Percentiles rank a stretch among this genome's conserved stretches.
Evolutionary conservation across 148 eudicot genomes (phyloP).

Genomic region (Chenopodium album): DNA sequence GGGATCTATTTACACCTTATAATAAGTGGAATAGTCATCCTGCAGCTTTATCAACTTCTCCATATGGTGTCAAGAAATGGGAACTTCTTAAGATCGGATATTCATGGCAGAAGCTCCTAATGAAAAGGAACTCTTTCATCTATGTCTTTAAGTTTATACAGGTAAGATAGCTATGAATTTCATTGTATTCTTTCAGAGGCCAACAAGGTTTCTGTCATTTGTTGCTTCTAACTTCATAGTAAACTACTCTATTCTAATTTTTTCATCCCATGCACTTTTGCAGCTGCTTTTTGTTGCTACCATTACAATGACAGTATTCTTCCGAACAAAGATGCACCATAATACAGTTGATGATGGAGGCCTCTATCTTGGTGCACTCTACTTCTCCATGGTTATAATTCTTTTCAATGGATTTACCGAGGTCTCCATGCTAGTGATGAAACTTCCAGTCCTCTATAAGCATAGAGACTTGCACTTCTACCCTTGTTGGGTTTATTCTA

Average conservation of each 20-base stretch:
- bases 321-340: conserved; percentile 80
- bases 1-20: conserved; percentile 67
- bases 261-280: conserved; percentile 18
- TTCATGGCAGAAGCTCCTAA: conserved; percentile 83
- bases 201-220: neutral
- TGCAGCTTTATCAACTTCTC: conserved; percentile 85
- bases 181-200: neutral
- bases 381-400: conserved; percentile 93
- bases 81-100: conserved; percentile 85
- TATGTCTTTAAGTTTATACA: conserved; percentile 91
- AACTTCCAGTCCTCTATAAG: conserved; percentile 92
- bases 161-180: conserved; percentile 41
- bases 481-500: conserved; percentile 90
- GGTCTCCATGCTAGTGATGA: conserved; percentile 92
- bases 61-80: conserved; percentile 60
- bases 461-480: conserved; percentile 92
- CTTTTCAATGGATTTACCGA: conserved; percentile 98
- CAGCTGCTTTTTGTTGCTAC: conserved; percentile 93
- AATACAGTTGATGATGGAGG: conserved; percentile 82
- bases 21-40: conserved; percentile 82
- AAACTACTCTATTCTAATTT: conserved; percentile 1
- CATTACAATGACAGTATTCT: conserved; percentile 93
- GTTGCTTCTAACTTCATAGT: neutral
- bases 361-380: conserved; percentile 78
- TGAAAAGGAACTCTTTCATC: conserved; percentile 92